phyloP scores from a whole-genome alignment of 2,329 filamentous ascomycete species.

The Fusarium newnesense region DNA sequence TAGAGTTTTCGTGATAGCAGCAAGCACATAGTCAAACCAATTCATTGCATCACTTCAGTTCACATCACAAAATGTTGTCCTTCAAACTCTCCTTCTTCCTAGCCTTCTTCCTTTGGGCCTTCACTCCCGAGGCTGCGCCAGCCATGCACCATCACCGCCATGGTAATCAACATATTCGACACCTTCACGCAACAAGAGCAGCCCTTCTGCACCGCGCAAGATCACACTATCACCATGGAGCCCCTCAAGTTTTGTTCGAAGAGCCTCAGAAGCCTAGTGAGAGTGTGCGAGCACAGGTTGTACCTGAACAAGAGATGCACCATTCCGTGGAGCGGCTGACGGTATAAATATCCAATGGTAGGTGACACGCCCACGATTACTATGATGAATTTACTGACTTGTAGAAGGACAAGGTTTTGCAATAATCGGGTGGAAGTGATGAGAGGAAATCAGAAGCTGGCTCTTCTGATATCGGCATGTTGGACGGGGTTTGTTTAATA shows the following conservation, averaged over 20 bases:
- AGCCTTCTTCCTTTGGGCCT: constrained; percentile 37
- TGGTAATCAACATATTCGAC: constrained; percentile 30
- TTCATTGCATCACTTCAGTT: background rate
- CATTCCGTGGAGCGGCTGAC: constrained; percentile 4
- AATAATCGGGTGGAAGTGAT: background rate
- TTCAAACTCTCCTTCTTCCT: constrained; percentile 31
- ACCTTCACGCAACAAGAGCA: constrained; percentile 48
- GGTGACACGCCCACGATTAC: background rate
- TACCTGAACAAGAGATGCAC: background rate
- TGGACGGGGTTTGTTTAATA: background rate
- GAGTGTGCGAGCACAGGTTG: constrained; percentile 5
- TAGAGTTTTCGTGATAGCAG: background rate
- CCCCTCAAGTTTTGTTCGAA: constrained; percentile 16
- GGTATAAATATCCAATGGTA: background rate
- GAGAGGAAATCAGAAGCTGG: constrained; percentile 13
- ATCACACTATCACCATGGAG: background rate
- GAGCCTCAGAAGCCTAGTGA: constrained; percentile 19
- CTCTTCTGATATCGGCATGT: background rate
- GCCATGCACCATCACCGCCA: constrained; percentile 35
- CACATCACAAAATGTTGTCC: constrained; percentile 29
- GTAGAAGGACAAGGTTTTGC: background rate
- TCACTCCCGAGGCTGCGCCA: constrained; percentile 42
- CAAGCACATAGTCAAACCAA: constrained; percentile 12
- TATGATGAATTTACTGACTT: background rate
- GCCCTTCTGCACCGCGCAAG: constrained; percentile 42